phyloP scores from a whole-genome alignment of 352 stramenopile genomes.

The Phytopythium sindhum region DNA sequence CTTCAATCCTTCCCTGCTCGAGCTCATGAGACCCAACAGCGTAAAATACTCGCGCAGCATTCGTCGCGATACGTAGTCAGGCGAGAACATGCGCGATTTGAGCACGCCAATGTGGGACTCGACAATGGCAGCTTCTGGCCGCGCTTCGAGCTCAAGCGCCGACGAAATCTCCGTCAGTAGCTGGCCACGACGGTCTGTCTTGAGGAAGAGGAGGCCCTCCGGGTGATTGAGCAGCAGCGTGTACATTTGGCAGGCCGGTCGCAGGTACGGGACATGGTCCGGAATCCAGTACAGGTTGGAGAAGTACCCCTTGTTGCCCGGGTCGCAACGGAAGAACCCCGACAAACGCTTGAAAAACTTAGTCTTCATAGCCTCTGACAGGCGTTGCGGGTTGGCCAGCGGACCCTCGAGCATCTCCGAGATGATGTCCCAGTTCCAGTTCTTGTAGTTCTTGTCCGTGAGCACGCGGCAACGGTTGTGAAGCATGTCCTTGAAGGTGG shows the following conservation, averaged over 20 bases:
- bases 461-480: slow-evolving; percentile 83
- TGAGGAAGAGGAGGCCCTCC: slow-evolving; percentile 83
- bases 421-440: slow-evolving; percentile 92
- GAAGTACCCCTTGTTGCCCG: slow-evolving; percentile 89
- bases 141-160: slow-evolving; percentile 77
- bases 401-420: slow-evolving; percentile 85
- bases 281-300: slow-evolving; percentile 87
- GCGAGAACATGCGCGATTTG: slow-evolving; percentile 86
- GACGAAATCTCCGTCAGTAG: slow-evolving; percentile 84
- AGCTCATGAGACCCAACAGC: slow-evolving; percentile 85
- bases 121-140: slow-evolving; percentile 83
- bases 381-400: slow-evolving; percentile 79
- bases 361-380: slow-evolving; percentile 90
- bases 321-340: slow-evolving; percentile 88
- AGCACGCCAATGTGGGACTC: slow-evolving; percentile 87
- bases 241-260: slow-evolving; percentile 88
- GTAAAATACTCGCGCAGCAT: slow-evolving; percentile 91
- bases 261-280: slow-evolving; percentile 86
- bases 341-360: slow-evolving; percentile 91
- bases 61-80: slow-evolving; percentile 76
- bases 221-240: slow-evolving; percentile 84
- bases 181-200: slow-evolving; percentile 82
- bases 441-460: slow-evolving; percentile 88
- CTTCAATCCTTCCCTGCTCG: slow-evolving; percentile 84
- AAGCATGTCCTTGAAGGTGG: slow-evolving; percentile 88